Conservation (phyloP, 768 basidiomycete genomes). For the Boletus patriciae region DNA sequence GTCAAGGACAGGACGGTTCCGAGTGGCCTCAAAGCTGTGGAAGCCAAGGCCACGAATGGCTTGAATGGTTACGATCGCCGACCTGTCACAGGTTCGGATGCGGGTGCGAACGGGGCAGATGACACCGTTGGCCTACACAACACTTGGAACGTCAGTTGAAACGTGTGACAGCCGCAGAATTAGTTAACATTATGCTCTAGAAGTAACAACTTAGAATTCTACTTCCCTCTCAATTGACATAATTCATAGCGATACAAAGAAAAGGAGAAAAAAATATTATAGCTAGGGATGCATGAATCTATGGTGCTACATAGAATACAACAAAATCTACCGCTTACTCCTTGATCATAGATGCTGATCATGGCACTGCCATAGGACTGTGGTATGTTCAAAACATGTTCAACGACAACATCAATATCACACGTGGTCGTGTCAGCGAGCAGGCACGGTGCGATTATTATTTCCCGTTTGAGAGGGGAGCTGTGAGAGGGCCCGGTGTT, state of each 20-base stretch:
- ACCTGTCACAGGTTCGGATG: constrained; percentile 35
- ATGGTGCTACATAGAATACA: constrained; percentile 17
- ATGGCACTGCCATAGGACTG: not conserved
- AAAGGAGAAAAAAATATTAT: not conserved
- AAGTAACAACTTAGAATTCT: not conserved
- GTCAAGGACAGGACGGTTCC: constrained; percentile 53
- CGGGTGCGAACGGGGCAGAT: constrained; percentile 61
- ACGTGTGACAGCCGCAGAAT: not conserved
- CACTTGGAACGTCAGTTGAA: constrained; percentile 50
- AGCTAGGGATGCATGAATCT: constrained; percentile 11
- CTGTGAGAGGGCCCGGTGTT: constrained; percentile 64
- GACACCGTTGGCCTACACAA: constrained; percentile 83
- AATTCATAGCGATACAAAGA: constrained; percentile 11
- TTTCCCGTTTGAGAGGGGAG: constrained; percentile 38
- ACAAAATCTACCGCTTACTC: constrained; percentile 6
- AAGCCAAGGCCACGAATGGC: constrained; percentile 35
- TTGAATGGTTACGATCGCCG: constrained; percentile 19
- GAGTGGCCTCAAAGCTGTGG: constrained; percentile 35
- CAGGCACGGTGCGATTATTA: constrained; percentile 21
- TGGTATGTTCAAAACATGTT: not conserved
- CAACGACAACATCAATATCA: not conserved
- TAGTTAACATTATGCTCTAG: constrained; percentile 2
- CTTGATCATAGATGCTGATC: constrained; percentile 7
- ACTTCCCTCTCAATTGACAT: not conserved
- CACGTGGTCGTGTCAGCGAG: constrained; percentile 16